phyloP scores from a whole-genome alignment of 2,329 filamentous ascomycete genomes.

The Chalara sp. region DNA sequence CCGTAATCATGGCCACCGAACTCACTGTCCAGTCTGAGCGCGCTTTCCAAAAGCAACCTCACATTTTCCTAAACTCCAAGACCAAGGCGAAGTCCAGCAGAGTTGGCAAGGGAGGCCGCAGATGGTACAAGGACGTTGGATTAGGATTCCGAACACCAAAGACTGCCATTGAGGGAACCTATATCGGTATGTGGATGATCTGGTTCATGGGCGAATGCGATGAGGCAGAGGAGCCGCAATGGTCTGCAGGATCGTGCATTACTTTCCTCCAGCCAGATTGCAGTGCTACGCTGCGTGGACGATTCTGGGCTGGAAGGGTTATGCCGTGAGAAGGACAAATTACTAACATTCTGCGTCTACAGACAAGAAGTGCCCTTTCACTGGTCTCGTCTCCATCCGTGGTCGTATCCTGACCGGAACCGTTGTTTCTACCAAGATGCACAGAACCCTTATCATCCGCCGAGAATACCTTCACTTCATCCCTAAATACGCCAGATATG shows the following conservation, averaged over 20 bases:
- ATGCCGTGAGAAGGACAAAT: neutral
- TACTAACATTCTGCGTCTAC: conserved; percentile 15
- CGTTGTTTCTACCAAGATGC: conserved; percentile 99
- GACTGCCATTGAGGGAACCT: conserved; percentile 96
- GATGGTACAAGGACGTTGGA: conserved; percentile 99
- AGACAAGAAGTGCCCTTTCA: conserved; percentile 99
- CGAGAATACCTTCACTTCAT: conserved; percentile 99
- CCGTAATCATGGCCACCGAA: conserved; percentile 79
- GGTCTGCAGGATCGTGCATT: neutral
- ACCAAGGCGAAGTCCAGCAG: conserved; percentile 75
- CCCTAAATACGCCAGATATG: conserved; percentile 99
- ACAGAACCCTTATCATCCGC: conserved; percentile 98
- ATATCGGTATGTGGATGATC: conserved; percentile 77
- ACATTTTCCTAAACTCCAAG: conserved; percentile 99
- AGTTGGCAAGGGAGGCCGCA: conserved; percentile 82
- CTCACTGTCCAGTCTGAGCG: conserved; percentile 99
- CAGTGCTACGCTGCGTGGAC: too few relatives aligned
- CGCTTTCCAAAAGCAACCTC: conserved; percentile 99
- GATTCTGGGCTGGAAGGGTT: too few relatives aligned
- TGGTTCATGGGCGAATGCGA: neutral
- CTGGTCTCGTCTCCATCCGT: conserved; percentile 97
- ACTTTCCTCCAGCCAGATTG: too few relatives aligned
- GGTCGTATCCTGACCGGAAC: conserved; percentile 99
- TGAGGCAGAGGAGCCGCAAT: neutral
- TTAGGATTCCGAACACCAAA: conserved; percentile 98